Base-by-base conservation (phyloP, 768 basidiomycete species). In the Daedaleopsis nitida region DNA sequence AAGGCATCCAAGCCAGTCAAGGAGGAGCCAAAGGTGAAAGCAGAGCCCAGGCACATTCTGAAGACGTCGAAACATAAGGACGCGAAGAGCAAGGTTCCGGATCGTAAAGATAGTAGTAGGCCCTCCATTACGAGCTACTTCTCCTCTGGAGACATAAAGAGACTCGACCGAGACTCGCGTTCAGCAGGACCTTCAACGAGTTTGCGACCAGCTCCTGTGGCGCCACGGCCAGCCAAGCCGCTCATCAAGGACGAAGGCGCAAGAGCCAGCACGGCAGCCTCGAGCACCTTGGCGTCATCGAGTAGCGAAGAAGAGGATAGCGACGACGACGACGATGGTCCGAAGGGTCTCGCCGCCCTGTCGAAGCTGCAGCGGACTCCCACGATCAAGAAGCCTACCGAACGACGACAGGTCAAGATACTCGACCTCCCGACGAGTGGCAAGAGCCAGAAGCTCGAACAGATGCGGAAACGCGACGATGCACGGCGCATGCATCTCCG, bases 361-460 rank as follows among this genome's bases (percentile, higher is more conserved):
- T 80, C 77, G 3, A 83, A 82, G 66, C 72, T 87, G 58, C 87
- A 88, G 58, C 83, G 83, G 61, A 81, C 84, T 1, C 86, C 87
- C 10, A 80, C 80, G 67, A 76, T 85, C 58, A 82, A 78, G 70
- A 88, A 85, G 68, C 79, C 77, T 7, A 69, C 73, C 34, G 82
- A 86, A 71, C 83, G 86, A 24, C 80, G 89, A 42, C 83, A 86
- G 69, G 78, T 90, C 64, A 87, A 85, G 73, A 75, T 83, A 51
- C 65, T 92, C 52, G 86, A 89, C 51, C 73, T 83, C 49, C 82
- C 84, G 0, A 76, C 75, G 34, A 72, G 62, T 14, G 68, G 66
- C 35, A 75, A 73, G 55, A 83, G 80, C 37, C 75, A 80, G 10
- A 75, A 80, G 17, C 75, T 81, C 64, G 80, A 84, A 51, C 78